Evolutionary conservation across 345 rosid species (phyloP), one percentile per base, ranked within the genome.

Genomic region (Garcia nutans): DNA sequence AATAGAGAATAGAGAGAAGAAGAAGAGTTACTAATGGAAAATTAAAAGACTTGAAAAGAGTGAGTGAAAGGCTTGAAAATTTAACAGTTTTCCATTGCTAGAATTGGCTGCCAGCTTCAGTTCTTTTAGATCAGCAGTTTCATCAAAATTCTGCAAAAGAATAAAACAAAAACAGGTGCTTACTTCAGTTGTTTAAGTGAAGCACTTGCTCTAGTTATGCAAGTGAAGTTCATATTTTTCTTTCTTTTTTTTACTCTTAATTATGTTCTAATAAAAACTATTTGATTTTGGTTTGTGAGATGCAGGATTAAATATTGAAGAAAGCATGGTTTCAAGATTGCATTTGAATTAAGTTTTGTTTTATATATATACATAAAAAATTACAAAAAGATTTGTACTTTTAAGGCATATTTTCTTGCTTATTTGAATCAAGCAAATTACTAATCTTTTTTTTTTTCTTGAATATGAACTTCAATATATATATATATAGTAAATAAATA

Each of bases 281-380:
- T 22, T 72, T 62, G 5, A 44, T 52, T 26, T 24, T 61, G 33
- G 26, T 9, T 65, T 70, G 28, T 66, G 45, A 42, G 50, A 33
- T 80, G 85, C 82, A 77, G 78, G 87, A 47, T 65, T 70, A 65
- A 52, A n/a, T 57, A 61, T 73, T 73, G 26, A 62, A 77, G 77
- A 74, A 67, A 61, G 62, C 72, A 65, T 50, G 79, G 80, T 59
- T 74, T 65, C 60, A 68, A 76, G 78, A 68, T 74, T 75, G 77
- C 81, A 71, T 79, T 73, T 76, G 37, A 45, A 7, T 45, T 45
- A 58, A 61, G 72, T 75, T 76, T 70, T 64, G 52, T 72, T 75
- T 45, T 33, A 33, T 33, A 33, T 31, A 61, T 58, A 31, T 65
- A 45, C 37, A 33, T 33, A 33, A 2, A 33, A 33, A 45, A 45